phyloP scores from a whole-genome alignment of 768 basidiomycete genomes.

The Macrocybe gigantea region DNA sequence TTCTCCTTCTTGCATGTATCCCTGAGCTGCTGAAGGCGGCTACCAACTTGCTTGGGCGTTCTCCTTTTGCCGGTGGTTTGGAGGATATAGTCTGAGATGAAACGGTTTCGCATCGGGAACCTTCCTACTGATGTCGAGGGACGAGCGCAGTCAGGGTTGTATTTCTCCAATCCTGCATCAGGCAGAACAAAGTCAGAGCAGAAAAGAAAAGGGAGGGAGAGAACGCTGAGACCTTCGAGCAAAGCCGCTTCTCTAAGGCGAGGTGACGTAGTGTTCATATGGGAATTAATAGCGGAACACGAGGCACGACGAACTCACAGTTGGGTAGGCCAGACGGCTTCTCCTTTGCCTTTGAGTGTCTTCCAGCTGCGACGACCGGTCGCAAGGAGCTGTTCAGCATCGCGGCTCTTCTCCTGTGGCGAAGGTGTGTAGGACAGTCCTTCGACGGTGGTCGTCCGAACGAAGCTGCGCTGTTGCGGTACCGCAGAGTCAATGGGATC shows the following conservation, averaged over 20 bases:
- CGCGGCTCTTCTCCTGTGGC: constrained; percentile 24
- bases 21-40: constrained; percentile 49
- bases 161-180: constrained; percentile 38
- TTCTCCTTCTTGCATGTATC: constrained; percentile 43
- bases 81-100: constrained; percentile 55
- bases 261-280: not conserved
- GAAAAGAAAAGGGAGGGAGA: not conserved
- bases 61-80: constrained; percentile 42
- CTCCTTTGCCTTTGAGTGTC: constrained; percentile 41
- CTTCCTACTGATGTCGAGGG: constrained; percentile 45
- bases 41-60: constrained; percentile 55
- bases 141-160: constrained; percentile 42
- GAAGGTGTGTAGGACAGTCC: constrained; percentile 35
- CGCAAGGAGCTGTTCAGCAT: constrained; percentile 30
- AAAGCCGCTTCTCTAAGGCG: constrained; percentile 38
- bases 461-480: constrained; percentile 18
- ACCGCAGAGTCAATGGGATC: too few relatives aligned
- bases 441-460: constrained; percentile 32
- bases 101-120: constrained; percentile 56
- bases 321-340: constrained; percentile 56
- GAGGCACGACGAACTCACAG: constrained; percentile 19
- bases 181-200: not conserved
- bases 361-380: constrained; percentile 49
- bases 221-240: constrained; percentile 37
- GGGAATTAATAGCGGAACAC: not conserved